These are phyloP conservation scores for Dichotomocladium elegans DNA, from an alignment of 371 early-diverging fungal species.

Conservation along the genomic window DNA sequence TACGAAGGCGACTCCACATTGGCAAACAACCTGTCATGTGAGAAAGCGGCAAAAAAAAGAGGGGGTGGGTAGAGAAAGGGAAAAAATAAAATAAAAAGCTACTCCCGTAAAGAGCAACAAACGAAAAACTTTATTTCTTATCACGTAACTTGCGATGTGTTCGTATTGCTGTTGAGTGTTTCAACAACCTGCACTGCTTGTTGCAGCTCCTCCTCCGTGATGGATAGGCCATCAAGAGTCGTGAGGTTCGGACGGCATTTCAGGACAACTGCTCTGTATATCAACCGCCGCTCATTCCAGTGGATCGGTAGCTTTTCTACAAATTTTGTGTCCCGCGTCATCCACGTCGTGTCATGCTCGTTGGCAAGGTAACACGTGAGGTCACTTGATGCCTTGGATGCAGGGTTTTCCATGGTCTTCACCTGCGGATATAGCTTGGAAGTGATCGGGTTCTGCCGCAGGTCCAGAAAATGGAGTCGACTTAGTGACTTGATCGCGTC, in stretches of 20 bases:
- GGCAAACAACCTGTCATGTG: too few relatives aligned
- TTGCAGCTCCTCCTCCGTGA: conserved; percentile 8
- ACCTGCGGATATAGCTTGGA: conserved; percentile 29
- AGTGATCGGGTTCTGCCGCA: conserved; percentile 43
- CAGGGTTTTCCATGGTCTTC: conserved; percentile 1
- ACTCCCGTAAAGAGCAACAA: too few relatives aligned
- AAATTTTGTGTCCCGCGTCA: conserved; percentile 34
- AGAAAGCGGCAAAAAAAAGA: too few relatives aligned
- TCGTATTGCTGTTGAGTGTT: too few relatives aligned
- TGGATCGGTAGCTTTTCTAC: conserved; percentile 26
- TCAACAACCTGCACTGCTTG: too few relatives aligned
- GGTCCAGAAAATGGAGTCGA: conserved; percentile 41
- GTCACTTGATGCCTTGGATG: neutral
- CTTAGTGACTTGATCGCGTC: conserved; percentile 32
- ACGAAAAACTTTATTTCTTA: too few relatives aligned
- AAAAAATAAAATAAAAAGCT: too few relatives aligned
- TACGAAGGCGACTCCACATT: too few relatives aligned
- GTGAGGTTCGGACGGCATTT: conserved; percentile 35
- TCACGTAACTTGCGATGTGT: too few relatives aligned
- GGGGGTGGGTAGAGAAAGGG: too few relatives aligned
- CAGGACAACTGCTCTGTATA: conserved; percentile 44
- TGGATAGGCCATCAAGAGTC: conserved; percentile 39
- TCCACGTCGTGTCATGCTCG: conserved; percentile 39
- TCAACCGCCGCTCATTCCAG: conserved; percentile 37
- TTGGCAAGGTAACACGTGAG: conserved; percentile 28